These are phyloP conservation scores for Leucocoprinus birnbaumii DNA, from an alignment of 768 basidiomycete species.

Conservation along the genomic window DNA sequence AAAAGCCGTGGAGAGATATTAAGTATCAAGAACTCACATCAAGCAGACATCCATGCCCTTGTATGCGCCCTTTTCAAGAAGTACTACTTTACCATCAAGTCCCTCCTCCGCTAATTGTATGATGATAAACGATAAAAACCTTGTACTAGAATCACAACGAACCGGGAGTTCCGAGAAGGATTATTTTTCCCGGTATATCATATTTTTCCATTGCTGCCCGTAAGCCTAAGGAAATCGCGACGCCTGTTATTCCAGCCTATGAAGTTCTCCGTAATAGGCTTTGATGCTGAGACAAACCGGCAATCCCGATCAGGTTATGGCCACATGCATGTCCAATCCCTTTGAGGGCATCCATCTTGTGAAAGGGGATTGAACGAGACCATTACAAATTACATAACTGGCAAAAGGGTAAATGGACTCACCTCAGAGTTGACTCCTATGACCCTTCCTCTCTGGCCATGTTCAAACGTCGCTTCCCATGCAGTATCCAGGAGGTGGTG, in stretches of 20 bases:
- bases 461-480: too few relatives aligned
- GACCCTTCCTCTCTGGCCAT: too few relatives aligned
- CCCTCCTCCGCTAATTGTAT: slow-evolving; percentile 75
- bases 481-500: too few relatives aligned
- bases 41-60: slow-evolving; percentile 78
- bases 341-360: slow-evolving; percentile 68
- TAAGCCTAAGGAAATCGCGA: slow-evolving; percentile 71
- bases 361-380: too few relatives aligned
- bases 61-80: slow-evolving; percentile 77
- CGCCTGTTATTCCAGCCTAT: too few relatives aligned
- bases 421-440: too few relatives aligned
- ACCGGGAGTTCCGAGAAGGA: slow-evolving; percentile 81
- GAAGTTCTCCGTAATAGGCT: too few relatives aligned
- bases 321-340: slow-evolving; percentile 71
- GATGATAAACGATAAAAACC: slow-evolving; percentile 11
- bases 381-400: too few relatives aligned
- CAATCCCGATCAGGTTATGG: slow-evolving; percentile 80
- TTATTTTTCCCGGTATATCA: slow-evolving; percentile 60
- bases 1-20: not conserved
- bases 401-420: too few relatives aligned
- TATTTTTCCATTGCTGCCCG: slow-evolving; percentile 65
- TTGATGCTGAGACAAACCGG: too few relatives aligned
- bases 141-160: too few relatives aligned
- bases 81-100: slow-evolving; percentile 73
- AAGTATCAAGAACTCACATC: slow-evolving; percentile 43